Evolutionary conservation across 208 protist species (phyloP), one percentile per base, ranked within the genome.

Genomic region (Wallacemonas sp.): DNA sequence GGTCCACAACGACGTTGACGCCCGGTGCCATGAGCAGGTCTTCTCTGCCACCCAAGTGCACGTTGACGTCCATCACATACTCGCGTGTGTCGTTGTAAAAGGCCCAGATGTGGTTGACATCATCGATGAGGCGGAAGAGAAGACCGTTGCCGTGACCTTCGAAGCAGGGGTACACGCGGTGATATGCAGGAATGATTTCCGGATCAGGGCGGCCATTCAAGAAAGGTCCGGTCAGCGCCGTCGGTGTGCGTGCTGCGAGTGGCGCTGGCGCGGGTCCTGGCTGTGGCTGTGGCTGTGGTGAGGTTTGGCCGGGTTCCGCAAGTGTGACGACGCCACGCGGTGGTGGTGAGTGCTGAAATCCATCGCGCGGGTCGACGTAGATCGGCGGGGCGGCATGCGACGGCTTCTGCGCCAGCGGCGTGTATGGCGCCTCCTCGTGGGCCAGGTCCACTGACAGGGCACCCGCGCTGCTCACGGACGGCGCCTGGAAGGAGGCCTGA

Each of bases 51-150:
- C 69, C 63, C 41, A 86, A 85, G 34, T 54, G 67, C 52, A 92
- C 83, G 65, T 77, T 83, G 4, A 81, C 82, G 8, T 72, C 81
- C 79, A 95, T 92, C 26, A 68, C 39, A 61, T 85, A 92, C 16
- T 91, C 76, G 21, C 55, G 47, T n/a, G 86, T 92, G 75, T 95
- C 89, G 61, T 95, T 95, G 80, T 92, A 91, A 48, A 88, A 95
- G 56, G 75, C 83, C 86, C 89, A 95, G 17, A 81, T 88, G 11
- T 72, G 63, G 47, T 82, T 83, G 26, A 60, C 62, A 21, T 78
- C 73, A 36, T 92, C 81, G 1, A 95, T 81, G 36, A 95, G 66
- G 32, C 89, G 89, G 82, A 95, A 95, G 52, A 95, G 69, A 12
- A 95, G 73, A 17, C 86, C 86, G 62, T 92, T 92, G 23, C 70